phyloP scores from a whole-genome alignment of 2,329 filamentous ascomycete species.

The Plectosphaerella plurivora region DNA sequence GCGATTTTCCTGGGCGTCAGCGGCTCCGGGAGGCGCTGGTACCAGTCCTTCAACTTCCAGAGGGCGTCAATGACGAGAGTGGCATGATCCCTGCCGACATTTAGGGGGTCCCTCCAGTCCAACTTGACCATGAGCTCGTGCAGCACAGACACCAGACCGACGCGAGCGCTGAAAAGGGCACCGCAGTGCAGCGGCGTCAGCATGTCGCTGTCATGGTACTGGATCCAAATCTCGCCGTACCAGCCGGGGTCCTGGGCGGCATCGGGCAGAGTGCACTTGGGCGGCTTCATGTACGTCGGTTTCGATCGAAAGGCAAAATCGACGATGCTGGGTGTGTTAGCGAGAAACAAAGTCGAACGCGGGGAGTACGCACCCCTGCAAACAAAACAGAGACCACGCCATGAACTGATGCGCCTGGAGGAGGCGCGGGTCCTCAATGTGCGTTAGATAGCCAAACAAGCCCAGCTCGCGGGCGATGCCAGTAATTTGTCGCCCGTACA shows the following conservation, averaged over 20 bases:
- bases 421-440: too few relatives aligned
- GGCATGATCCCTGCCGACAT: too few relatives aligned
- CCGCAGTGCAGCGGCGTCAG: constrained; percentile 19
- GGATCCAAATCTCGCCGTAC: constrained; percentile 30
- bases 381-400: constrained; percentile 30
- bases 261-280: constrained; percentile 23
- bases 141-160: too few relatives aligned
- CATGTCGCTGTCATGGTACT: constrained; percentile 21
- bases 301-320: too few relatives aligned
- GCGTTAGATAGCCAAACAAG: constrained; percentile 17
- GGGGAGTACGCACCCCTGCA: constrained; percentile 19
- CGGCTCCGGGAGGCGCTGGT: constrained; percentile 15
- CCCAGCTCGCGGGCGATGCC: constrained; percentile 24
- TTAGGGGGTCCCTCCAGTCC: too few relatives aligned
- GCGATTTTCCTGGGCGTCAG: constrained; percentile 23
- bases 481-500: constrained; percentile 25
- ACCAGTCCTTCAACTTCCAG: constrained; percentile 20
- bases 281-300: constrained; percentile 12
- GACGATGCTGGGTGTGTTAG: too few relatives aligned
- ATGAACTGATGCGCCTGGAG: constrained; percentile 13
- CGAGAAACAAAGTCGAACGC: too few relatives aligned
- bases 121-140: too few relatives aligned
- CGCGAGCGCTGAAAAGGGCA: constrained; percentile 14
- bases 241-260: constrained; percentile 14
- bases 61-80: constrained; percentile 9